Evolutionary conservation across 352 stramenopile species (phyloP), one percentile per base, ranked within the genome.

Genomic region (Saprolegnia parasitica): DNA sequence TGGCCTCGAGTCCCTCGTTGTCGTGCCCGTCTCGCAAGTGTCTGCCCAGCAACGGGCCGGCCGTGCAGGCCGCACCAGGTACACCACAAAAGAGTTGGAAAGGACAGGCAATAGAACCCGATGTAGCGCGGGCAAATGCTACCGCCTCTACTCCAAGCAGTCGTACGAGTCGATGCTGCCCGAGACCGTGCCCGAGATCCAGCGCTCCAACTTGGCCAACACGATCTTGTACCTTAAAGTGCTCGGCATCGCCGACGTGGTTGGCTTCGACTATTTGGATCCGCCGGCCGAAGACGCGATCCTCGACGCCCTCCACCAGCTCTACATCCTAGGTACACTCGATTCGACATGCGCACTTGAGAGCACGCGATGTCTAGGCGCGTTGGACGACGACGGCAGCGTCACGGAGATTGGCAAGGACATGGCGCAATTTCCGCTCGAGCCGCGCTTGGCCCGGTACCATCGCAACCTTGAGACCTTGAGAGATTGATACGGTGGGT

Each of bases 131-230:
- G 98, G 98, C 26, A 99, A 99, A 72, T 99, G 97, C 73, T 99
- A 98, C 74, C 91, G 97, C 0, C 78, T 99, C 15, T 99, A 99
- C 77, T 98, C 96, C n/a, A 97, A 99, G 76, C 76, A 89, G 32
- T 98, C 88, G 50, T 99, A 99, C 80, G 82, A 95, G 47, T 78
- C 95, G 45, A 96, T 99, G 79, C 84, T 98, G 65, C 87, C 98
- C 74, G 95, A 99, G 74, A 99, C 93, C 0, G 98, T 99, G 70
- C 97, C 97, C 0, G 97, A 99, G 80, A 99, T 99, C 74, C 83
- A 98, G 37, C 84, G 96, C 49, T 97, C 89, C 0, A 96, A 97
- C 58, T 75, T 99, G 67, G 87, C 83, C 52, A 98, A 92, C 73
- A 96, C 96, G 1, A 96, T 99, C n/a, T 81, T 99, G 70, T 87